Conservation (phyloP, 306 rosid species). For the Phaseolus lunatus region DNA sequence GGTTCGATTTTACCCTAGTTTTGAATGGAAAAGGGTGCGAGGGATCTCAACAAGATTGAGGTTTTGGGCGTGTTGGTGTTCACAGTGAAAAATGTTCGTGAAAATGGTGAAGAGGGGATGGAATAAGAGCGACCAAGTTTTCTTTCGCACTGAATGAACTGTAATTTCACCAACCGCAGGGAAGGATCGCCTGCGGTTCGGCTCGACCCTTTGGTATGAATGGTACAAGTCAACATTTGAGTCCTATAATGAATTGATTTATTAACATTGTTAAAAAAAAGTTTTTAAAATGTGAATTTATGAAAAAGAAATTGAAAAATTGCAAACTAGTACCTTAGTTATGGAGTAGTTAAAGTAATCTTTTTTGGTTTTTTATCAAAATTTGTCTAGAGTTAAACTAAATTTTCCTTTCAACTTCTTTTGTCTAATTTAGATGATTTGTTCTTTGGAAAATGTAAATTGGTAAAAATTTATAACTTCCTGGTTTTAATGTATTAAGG, state of each 20-base stretch:
- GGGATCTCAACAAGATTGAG: slow-evolving; percentile 42
- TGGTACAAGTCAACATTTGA: slow-evolving; percentile 13
- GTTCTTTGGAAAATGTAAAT: no score
- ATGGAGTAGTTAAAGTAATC: no score
- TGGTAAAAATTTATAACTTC: no score
- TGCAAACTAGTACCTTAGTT: no score
- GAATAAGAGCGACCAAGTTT: not conserved
- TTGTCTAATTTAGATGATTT: not conserved
- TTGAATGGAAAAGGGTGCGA: slow-evolving; percentile 31
- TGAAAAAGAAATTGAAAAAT: no score
- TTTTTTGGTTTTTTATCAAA: not conserved
- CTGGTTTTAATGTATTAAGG: no score
- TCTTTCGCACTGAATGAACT: slow-evolving; percentile 3
- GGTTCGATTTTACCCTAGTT: slow-evolving; percentile 37
- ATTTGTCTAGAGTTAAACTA: not conserved
- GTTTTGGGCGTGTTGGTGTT: not conserved
- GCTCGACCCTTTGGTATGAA: not conserved
- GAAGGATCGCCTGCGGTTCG: slow-evolving; percentile 40
- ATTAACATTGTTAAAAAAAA: no score
- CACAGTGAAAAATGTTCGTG: not conserved
- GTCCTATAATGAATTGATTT: no score
- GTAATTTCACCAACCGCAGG: slow-evolving; percentile 35
- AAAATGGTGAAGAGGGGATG: not conserved
- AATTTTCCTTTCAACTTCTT: not conserved
- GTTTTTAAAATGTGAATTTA: no score